Percentiles rank a stretch among this genome's conserved stretches.
phyloP scores from a whole-genome alignment of 1,284 basidiomycete species.

The Tilletia caries region DNA sequence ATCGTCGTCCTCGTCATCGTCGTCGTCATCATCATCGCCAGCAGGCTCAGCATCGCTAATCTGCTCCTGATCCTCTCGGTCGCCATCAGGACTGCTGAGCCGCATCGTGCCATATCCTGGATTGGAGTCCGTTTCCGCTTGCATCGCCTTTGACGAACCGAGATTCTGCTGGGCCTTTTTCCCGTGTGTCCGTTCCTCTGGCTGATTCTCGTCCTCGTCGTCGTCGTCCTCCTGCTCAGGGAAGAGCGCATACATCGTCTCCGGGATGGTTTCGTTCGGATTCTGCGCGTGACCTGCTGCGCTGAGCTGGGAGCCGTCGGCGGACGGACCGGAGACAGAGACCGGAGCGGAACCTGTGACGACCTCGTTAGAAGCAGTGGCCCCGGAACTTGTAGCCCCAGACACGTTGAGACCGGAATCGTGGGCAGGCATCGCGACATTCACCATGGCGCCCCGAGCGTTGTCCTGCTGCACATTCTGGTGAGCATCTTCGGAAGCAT shows the following conservation, averaged over 20 bases:
- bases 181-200: not conserved
- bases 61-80: too few relatives aligned
- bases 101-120: too few relatives aligned
- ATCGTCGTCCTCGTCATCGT: too few relatives aligned
- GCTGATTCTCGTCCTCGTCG: not conserved
- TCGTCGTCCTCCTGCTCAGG: not conserved
- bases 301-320: not conserved
- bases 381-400: not conserved
- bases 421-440: not conserved
- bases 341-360: not conserved
- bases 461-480: not conserved
- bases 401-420: not conserved
- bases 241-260: not conserved
- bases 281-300: constrained; percentile 1
- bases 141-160: too few relatives aligned
- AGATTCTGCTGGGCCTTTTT: too few relatives aligned
- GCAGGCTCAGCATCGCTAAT: too few relatives aligned
- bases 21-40: not conserved
- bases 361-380: not conserved
- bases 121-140: too few relatives aligned
- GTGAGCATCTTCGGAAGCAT: not conserved
- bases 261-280: not conserved
- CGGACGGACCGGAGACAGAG: not conserved
- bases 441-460: not conserved
- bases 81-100: too few relatives aligned